These are phyloP conservation scores for Ophiostoma himal-ulmi DNA, from an alignment of 2,329 filamentous ascomycete species.

Conservation along the genomic window DNA sequence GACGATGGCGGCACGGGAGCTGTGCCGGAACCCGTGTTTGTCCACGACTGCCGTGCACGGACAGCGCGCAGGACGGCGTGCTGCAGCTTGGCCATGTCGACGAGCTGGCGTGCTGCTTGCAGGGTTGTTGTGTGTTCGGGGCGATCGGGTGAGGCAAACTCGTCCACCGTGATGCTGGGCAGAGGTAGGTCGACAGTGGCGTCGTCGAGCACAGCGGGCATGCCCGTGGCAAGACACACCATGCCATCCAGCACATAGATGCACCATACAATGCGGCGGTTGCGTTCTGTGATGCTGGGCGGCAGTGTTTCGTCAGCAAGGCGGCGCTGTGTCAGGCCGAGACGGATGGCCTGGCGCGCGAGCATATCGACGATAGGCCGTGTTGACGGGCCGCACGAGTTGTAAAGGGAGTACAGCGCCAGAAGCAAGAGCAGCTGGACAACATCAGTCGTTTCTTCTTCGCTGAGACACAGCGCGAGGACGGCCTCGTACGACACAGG, in stretches of 20 bases:
- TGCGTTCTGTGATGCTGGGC: slow-evolving; percentile 21
- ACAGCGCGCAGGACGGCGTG: slow-evolving; percentile 37
- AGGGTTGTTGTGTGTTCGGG: slow-evolving; percentile 37
- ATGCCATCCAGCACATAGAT: slow-evolving; percentile 43
- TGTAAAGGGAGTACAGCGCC: slow-evolving; percentile 41
- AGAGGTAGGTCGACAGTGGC: slow-evolving; percentile 39
- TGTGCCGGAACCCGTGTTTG: not conserved
- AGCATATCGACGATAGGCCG: slow-evolving; percentile 40
- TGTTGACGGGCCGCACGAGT: slow-evolving; percentile 36
- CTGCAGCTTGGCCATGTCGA: slow-evolving; percentile 41
- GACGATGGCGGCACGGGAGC: not conserved
- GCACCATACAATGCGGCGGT: slow-evolving; percentile 42
- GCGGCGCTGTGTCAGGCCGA: slow-evolving; percentile 33
- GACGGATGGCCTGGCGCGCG: slow-evolving; percentile 36
- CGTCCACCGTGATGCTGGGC: slow-evolving; percentile 41
- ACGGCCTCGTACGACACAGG: slow-evolving; percentile 38
- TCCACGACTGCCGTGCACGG: slow-evolving; percentile 21
- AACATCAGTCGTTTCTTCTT: slow-evolving; percentile 34
- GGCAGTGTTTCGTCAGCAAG: slow-evolving; percentile 10
- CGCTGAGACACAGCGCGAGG: slow-evolving; percentile 37
- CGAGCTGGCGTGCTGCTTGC: slow-evolving; percentile 42
- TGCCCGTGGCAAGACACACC: slow-evolving; percentile 37
- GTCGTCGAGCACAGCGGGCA: slow-evolving; percentile 38
- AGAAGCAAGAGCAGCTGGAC: slow-evolving; percentile 40
- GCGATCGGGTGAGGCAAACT: slow-evolving; percentile 39